A percentile compares a stretch with the other conserved stretches of the same genome.
Evolutionary conservation across 2,329 filamentous ascomycete species (phyloP).

Genomic region (Aspergillus ruber): DNA sequence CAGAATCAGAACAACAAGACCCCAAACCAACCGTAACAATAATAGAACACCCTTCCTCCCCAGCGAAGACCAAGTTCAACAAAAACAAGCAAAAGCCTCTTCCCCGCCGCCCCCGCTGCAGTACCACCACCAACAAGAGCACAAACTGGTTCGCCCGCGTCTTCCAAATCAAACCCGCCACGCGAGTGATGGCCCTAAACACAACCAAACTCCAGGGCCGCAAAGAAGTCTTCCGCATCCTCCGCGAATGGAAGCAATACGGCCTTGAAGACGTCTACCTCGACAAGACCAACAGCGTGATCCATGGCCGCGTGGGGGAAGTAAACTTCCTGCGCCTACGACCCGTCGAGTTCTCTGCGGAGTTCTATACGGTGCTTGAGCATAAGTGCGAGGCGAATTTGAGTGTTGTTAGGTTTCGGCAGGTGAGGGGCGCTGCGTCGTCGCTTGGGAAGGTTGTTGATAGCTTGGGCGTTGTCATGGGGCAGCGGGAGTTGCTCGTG

Average conservation of each 20-base stretch:
- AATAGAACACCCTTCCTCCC: background rate
- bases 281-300: constrained; percentile 70
- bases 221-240: constrained; percentile 66
- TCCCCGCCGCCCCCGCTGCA: constrained; percentile 10
- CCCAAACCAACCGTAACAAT: background rate
- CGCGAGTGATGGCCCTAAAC: constrained; percentile 66
- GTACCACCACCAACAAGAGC: constrained; percentile 33
- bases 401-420: constrained; percentile 76
- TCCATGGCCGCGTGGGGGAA: constrained; percentile 70
- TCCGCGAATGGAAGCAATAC: constrained; percentile 73
- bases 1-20: constrained; percentile 8
- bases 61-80: constrained; percentile 10
- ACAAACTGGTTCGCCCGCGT: constrained; percentile 86
- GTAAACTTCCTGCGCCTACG: constrained; percentile 76
- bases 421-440: constrained; percentile 84
- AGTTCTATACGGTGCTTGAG: constrained; percentile 84
- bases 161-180: constrained; percentile 81
- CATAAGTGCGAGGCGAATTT: constrained; percentile 70
- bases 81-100: constrained; percentile 9
- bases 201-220: constrained; percentile 66
- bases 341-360: constrained; percentile 78
- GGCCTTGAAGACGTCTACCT: constrained; percentile 75
- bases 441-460: constrained; percentile 81
- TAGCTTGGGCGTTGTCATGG: constrained; percentile 64
- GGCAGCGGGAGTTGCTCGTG: constrained; percentile 60